These are phyloP conservation scores for Diaporthe australafricana DNA, from an alignment of 2,329 filamentous ascomycete species.

Conservation along the genomic window DNA sequence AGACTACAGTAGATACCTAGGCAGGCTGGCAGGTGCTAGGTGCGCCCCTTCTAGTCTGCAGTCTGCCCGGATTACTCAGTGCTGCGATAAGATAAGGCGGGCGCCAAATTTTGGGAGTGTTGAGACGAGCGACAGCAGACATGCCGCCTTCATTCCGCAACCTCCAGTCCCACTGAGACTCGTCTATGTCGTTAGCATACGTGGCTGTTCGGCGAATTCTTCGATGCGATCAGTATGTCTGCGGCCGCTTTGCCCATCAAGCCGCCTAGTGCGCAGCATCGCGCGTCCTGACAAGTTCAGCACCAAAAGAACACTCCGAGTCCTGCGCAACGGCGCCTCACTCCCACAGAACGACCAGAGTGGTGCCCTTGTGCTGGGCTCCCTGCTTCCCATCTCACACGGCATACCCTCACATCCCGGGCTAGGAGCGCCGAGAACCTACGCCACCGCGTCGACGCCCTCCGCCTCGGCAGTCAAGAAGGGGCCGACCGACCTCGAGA, in stretches of 20 bases:
- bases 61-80: neutral
- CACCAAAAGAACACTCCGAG: neutral
- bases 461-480: constrained; percentile 27
- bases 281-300: constrained; percentile 31
- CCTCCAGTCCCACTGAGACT: constrained; percentile 13
- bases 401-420: neutral
- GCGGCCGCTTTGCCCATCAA: constrained; percentile 43
- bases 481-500: constrained; percentile 57
- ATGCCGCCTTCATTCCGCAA: neutral
- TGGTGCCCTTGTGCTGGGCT: neutral
- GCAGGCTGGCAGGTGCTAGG: too few species aligned
- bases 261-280: constrained; percentile 35
- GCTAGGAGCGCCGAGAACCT: constrained; percentile 25
- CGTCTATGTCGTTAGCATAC: constrained; percentile 43
- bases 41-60: too few species aligned
- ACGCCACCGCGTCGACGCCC: constrained; percentile 17
- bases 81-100: constrained; percentile 26
- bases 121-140: neutral
- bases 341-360: neutral
- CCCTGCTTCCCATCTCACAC: neutral
- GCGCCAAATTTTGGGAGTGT: neutral
- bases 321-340: neutral
- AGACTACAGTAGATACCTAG: too few species aligned
- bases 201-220: constrained; percentile 41
- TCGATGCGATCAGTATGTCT: constrained; percentile 50